Percentiles rank a stretch among this genome's conserved stretches.
These are phyloP conservation scores for Hygrophila difformis DNA, from an alignment of 257 asterid genomes.

Conservation along the genomic window DNA sequence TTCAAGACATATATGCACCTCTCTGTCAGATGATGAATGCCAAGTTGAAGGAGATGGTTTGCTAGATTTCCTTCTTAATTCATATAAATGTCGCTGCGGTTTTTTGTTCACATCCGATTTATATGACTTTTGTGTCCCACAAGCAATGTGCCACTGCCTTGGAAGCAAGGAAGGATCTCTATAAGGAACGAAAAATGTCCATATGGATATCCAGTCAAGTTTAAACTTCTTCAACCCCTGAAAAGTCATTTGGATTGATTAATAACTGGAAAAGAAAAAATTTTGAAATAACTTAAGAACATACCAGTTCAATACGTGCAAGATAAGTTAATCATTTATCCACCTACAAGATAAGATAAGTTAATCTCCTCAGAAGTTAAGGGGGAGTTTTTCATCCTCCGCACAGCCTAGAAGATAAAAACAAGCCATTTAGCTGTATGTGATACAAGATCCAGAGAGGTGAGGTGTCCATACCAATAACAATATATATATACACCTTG, in stretches of 20 bases:
- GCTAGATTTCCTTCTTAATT: slow-evolving; percentile 44
- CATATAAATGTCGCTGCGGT: slow-evolving; percentile 59
- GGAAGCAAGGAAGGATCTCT: slow-evolving; percentile 97
- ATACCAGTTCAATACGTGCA: slow-evolving; percentile 71
- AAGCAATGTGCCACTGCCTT: slow-evolving; percentile 92
- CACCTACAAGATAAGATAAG: slow-evolving; percentile 44
- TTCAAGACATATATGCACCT: slow-evolving; percentile 32
- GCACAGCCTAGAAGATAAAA: slow-evolving; percentile 60
- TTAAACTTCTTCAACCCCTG: slow-evolving; percentile 85
- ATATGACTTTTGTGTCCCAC: slow-evolving; percentile 90
- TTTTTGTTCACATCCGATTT: slow-evolving; percentile 67
- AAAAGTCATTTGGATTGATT: slow-evolving; percentile 21
- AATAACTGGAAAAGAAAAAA: slow-evolving; percentile 12
- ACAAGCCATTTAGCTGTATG: slow-evolving; percentile 8
- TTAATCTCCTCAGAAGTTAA: slow-evolving; percentile 70
- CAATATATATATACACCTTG: slow-evolving; percentile 44
- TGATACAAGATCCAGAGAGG: slow-evolving; percentile 11
- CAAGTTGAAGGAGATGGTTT: slow-evolving; percentile 46
- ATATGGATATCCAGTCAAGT: slow-evolving; percentile 90
- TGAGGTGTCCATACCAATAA: slow-evolving; percentile 4
- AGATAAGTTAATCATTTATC: slow-evolving; percentile 13
- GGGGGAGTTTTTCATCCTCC: slow-evolving; percentile 84
- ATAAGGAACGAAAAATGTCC: slow-evolving; percentile 81
- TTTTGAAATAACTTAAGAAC: slow-evolving; percentile 19
- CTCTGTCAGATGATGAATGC: slow-evolving; percentile 64